These are phyloP conservation scores for Erodium trifolium DNA, from an alignment of 441 rosid species.

Conservation along the genomic window DNA sequence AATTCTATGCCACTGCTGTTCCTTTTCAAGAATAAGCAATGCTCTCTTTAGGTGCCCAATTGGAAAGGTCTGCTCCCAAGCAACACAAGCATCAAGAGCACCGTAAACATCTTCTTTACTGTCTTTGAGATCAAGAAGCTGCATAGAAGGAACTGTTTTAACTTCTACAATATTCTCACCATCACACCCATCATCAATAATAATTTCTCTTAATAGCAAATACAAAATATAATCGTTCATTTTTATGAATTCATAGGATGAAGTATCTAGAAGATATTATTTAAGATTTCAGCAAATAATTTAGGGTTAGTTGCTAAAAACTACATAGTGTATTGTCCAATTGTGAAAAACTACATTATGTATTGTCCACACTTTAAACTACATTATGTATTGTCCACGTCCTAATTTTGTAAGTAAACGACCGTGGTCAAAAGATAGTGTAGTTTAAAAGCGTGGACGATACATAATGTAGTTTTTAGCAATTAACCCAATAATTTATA, in stretches of 20 bases:
- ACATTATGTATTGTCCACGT: too few relatives aligned
- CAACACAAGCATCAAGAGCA: constrained; percentile 94
- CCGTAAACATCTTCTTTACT: constrained; percentile 79
- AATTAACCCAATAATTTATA: too few relatives aligned
- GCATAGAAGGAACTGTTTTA: constrained; percentile 22
- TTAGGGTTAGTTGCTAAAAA: too few relatives aligned
- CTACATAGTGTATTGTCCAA: too few relatives aligned
- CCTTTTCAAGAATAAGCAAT: constrained; percentile 61
- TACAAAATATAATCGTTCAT: not conserved
- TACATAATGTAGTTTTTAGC: too few relatives aligned
- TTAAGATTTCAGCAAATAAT: too few relatives aligned
- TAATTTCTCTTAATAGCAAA: not conserved
- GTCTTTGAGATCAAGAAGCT: constrained; percentile 76
- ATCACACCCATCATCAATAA: constrained; percentile 1
- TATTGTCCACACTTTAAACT: too few relatives aligned
- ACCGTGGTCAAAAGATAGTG: too few relatives aligned
- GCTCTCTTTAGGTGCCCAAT: constrained; percentile 62
- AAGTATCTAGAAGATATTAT: not conserved
- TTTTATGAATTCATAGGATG: not conserved
- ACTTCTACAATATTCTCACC: constrained; percentile 7
- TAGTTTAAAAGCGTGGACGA: too few relatives aligned
- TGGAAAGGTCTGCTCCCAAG: constrained; percentile 89
- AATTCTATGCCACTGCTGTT: constrained; percentile 84
- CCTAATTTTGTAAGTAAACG: too few relatives aligned
- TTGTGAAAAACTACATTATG: too few relatives aligned